phyloP scores from a whole-genome alignment of 345 rosid species.

The Turnera subulata region DNA sequence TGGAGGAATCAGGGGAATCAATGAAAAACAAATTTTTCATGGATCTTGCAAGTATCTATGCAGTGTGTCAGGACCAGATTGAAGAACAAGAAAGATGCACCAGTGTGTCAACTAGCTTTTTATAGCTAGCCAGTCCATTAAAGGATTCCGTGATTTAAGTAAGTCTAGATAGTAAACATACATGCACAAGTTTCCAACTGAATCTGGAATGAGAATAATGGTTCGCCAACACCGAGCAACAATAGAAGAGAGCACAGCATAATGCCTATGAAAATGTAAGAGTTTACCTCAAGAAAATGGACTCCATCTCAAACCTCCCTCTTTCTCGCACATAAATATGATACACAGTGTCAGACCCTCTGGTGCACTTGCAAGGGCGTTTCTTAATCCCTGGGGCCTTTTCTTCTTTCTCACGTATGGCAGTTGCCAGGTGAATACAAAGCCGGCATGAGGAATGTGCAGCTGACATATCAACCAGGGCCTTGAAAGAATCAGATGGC shows the following conservation, averaged over 20 bases:
- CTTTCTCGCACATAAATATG: conserved; percentile 83
- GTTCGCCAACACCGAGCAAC: background rate
- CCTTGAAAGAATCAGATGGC: conserved; percentile 93
- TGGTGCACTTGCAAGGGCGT: conserved; percentile 81
- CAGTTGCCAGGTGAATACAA: conserved; percentile 82
- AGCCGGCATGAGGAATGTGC: conserved; percentile 99
- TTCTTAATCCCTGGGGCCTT: conserved; percentile 43
- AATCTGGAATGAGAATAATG: no score
- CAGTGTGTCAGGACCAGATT: background rate
- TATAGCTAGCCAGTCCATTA: background rate
- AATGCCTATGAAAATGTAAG: background rate
- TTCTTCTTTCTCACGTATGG: conserved; percentile 68
- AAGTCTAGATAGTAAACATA: background rate
- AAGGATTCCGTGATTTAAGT: background rate
- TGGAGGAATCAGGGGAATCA: no score
- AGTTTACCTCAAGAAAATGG: conserved; percentile 74
- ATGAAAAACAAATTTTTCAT: no score
- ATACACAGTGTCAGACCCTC: conserved; percentile 59
- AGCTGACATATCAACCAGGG: conserved; percentile 94
- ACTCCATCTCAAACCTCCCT: conserved; percentile 79
- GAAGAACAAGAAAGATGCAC: background rate
- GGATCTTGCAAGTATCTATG: no score
- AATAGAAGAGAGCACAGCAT: background rate
- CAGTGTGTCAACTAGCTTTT: background rate
- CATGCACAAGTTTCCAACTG: no score